Conservation (phyloP, 306 rosid species). For the Malus sylvestris region DNA sequence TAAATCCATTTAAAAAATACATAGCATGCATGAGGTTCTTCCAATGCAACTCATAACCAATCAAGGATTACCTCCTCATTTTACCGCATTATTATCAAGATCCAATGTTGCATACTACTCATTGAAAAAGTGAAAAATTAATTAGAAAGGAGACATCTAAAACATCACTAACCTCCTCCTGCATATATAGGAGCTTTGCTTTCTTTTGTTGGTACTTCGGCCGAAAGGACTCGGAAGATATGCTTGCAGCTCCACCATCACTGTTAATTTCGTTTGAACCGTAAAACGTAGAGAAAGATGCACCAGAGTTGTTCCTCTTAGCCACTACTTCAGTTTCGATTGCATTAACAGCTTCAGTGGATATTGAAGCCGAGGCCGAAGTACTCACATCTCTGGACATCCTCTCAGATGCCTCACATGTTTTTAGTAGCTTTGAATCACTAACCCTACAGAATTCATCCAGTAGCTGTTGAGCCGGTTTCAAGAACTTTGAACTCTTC, state of each 20-base stretch:
- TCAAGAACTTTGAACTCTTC: constrained; percentile 71
- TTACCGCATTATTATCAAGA: neutral
- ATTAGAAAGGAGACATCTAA: neutral
- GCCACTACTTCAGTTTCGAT: constrained; percentile 23
- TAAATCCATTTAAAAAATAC: neutral
- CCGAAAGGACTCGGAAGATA: constrained; percentile 32
- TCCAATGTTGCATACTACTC: neutral
- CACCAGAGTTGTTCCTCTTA: constrained; percentile 32
- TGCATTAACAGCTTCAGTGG: constrained; percentile 20
- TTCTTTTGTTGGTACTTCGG: constrained; percentile 70
- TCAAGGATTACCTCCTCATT: neutral
- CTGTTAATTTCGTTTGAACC: constrained; percentile 40
- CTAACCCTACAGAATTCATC: constrained; percentile 45
- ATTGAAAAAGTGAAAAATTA: neutral
- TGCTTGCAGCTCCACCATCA: constrained; percentile 39
- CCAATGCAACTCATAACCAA: neutral
- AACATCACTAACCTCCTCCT: constrained; percentile 71
- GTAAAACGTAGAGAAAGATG: constrained; percentile 43
- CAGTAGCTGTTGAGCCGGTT: constrained; percentile 60
- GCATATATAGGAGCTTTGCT: constrained; percentile 74
- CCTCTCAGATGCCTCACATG: constrained; percentile 33
- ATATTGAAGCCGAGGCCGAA: constrained; percentile 29
- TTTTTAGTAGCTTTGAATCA: constrained; percentile 15
- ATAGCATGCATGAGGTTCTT: neutral
- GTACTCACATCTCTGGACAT: constrained; percentile 32